phyloP scores from a whole-genome alignment of 371 early-diverging fungal species.

The Capillidium rhysosporum region DNA sequence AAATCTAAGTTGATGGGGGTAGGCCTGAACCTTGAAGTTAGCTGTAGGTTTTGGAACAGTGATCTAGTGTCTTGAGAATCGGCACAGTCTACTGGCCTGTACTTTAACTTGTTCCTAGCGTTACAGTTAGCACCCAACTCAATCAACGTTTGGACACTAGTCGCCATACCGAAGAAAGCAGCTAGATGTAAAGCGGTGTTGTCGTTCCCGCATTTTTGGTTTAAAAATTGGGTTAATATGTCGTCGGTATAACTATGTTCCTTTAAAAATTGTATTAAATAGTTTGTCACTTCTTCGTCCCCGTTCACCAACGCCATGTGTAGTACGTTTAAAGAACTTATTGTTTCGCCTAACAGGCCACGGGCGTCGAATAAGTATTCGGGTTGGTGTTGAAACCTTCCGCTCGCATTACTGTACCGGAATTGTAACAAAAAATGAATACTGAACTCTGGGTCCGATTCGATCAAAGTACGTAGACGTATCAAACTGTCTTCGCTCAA shows the following conservation, averaged over 20 bases:
- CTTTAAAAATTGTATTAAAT: slow-evolving; percentile 29
- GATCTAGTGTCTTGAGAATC: slow-evolving; percentile 29
- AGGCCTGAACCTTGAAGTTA: too few relatives aligned
- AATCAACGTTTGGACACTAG: slow-evolving; percentile 29
- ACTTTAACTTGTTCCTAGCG: slow-evolving; percentile 30
- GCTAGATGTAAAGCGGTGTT: slow-evolving; percentile 51
- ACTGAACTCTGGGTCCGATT: slow-evolving; percentile 6
- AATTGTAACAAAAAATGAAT: slow-evolving; percentile 27
- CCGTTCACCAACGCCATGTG: slow-evolving; percentile 36
- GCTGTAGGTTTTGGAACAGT: slow-evolving; percentile 14
- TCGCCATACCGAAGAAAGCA: slow-evolving; percentile 38
- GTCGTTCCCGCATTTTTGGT: slow-evolving; percentile 41
- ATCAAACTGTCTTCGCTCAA: neutral
- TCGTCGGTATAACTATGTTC: slow-evolving; percentile 14
- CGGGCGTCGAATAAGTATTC: slow-evolving; percentile 29
- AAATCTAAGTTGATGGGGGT: neutral
- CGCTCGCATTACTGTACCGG: slow-evolving; percentile 24
- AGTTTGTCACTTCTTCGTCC: slow-evolving; percentile 38
- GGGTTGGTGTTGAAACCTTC: slow-evolving; percentile 24
- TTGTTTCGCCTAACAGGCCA: slow-evolving; percentile 28
- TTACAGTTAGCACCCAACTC: slow-evolving; percentile 31
- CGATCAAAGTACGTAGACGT: neutral
- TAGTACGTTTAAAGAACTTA: slow-evolving; percentile 25
- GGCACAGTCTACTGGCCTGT: slow-evolving; percentile 41
- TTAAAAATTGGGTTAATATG: slow-evolving; percentile 32